A percentile compares a stretch with the other conserved stretches of the same genome.
Conservation (phyloP, 768 basidiomycete genomes). For the Chalciporus chontae region DNA sequence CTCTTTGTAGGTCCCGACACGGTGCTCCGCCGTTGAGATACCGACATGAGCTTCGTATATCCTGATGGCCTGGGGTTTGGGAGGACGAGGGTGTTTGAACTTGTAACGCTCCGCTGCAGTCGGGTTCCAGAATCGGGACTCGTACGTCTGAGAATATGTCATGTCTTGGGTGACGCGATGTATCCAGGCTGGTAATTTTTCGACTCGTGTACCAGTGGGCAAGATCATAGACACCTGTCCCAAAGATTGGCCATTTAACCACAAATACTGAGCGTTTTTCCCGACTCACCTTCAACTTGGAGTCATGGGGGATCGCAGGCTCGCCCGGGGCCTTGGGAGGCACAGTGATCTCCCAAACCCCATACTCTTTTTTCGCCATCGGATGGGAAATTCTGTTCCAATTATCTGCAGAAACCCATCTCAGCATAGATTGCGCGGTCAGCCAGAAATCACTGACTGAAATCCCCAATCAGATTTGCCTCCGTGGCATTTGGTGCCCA, state of each 20-base stretch:
- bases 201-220: conserved; percentile 76
- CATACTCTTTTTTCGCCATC: conserved; percentile 81
- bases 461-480: conserved; percentile 89
- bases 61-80: conserved; percentile 60
- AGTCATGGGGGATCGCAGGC: conserved; percentile 89
- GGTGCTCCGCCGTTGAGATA: conserved; percentile 82
- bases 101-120: conserved; percentile 64
- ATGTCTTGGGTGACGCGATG: conserved; percentile 94
- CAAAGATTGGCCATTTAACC: neutral
- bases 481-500: conserved; percentile 92
- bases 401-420: conserved; percentile 48
- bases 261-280: neutral
- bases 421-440: conserved; percentile 2
- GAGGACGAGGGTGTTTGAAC: conserved; percentile 77
- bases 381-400: conserved; percentile 87
- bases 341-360: conserved; percentile 84
- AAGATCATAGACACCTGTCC: conserved; percentile 88
- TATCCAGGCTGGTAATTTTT: conserved; percentile 93
- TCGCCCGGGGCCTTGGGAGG: conserved; percentile 63
- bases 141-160: conserved; percentile 83
- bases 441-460: conserved; percentile 62
- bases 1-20: conserved; percentile 95
- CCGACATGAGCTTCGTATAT: conserved; percentile 99
- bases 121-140: conserved; percentile 99
- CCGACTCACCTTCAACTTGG: conserved; percentile 79